Percentiles rank a stretch among this genome's conserved stretches.
These are phyloP conservation scores for Halophytophthora polymorphica DNA, from an alignment of 352 stramenopile genomes.

Conservation along the genomic window DNA sequence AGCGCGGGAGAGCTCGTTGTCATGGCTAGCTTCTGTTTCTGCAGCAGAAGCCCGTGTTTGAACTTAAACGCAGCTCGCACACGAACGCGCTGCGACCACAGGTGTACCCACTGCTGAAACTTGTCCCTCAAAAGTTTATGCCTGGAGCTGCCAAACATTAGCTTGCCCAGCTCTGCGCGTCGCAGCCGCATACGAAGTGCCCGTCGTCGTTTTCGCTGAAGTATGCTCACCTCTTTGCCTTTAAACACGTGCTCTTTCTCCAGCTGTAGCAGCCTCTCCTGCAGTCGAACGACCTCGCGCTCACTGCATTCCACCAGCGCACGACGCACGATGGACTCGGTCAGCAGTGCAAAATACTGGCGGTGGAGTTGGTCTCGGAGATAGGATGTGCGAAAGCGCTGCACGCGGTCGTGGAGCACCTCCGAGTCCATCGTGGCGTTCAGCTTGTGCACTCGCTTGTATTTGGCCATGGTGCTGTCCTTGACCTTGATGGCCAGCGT, in stretches of 20 bases:
- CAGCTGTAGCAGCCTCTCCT: conserved; percentile 29
- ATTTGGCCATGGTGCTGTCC: conserved; percentile 26
- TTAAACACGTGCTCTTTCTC: conserved; percentile 46
- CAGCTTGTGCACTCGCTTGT: conserved; percentile 43
- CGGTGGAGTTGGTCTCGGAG: conserved; percentile 49
- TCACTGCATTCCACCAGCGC: conserved; percentile 46
- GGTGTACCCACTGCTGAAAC: conserved; percentile 59
- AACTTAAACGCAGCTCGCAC: conserved; percentile 64
- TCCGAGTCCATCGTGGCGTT: conserved; percentile 68
- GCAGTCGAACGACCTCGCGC: conserved; percentile 35
- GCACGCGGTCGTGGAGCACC: conserved; percentile 59
- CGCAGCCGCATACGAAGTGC: conserved; percentile 40
- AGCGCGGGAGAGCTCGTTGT: conserved; percentile 16
- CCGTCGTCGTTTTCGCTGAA: conserved; percentile 51
- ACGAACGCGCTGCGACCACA: conserved; percentile 52
- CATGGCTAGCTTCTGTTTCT: conserved; percentile 37
- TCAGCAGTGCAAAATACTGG: conserved; percentile 58
- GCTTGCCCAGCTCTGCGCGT: conserved; percentile 42
- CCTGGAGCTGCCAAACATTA: conserved; percentile 49
- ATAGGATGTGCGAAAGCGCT: conserved; percentile 64
- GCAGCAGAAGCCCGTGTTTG: conserved; percentile 59
- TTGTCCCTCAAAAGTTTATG: conserved; percentile 33
- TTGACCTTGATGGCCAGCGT: conserved; percentile 32
- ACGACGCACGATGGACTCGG: conserved; percentile 47
- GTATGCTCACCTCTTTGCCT: conserved; percentile 39